These are phyloP conservation scores for Schizonepeta tenuifolia DNA, from an alignment of 257 asterid genomes.

Conservation along the genomic window DNA sequence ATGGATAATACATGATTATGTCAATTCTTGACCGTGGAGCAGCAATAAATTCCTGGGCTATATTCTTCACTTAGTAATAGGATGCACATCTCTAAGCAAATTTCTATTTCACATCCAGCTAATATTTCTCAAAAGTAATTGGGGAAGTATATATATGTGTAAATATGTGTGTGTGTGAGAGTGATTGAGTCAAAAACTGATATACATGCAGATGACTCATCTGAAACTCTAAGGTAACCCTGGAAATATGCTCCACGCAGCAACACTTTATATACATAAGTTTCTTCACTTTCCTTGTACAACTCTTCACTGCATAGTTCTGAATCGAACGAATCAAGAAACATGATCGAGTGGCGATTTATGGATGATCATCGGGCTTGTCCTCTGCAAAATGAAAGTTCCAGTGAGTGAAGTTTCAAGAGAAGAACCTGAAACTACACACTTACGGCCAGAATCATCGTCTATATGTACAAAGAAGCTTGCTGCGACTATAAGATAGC, in stretches of 20 bases:
- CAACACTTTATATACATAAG: slow-evolving; percentile 2
- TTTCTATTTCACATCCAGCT: neutral
- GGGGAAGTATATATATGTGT: neutral
- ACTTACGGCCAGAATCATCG: slow-evolving; percentile 66
- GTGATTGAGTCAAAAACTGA: neutral
- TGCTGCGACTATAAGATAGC: slow-evolving; percentile 89
- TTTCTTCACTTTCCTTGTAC: neutral
- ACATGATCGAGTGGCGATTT: slow-evolving; percentile 3
- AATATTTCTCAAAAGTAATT: slow-evolving; percentile 2
- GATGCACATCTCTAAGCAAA: neutral
- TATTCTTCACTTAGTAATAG: neutral
- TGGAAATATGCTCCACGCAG: slow-evolving; percentile 6
- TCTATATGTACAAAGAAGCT: slow-evolving; percentile 91
- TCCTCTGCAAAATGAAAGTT: slow-evolving; percentile 51
- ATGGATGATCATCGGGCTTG: slow-evolving; percentile 30
- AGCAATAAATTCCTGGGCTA: no score
- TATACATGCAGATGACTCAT: slow-evolving; percentile 17
- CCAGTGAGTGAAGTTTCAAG: neutral
- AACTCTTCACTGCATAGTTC: slow-evolving; percentile 17
- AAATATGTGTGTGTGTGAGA: neutral
- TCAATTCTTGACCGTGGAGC: no score
- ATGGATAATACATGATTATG: no score
- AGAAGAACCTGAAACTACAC: neutral
- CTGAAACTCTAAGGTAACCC: neutral
- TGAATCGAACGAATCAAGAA: slow-evolving; percentile 1